These are phyloP conservation scores for Kregervanrija fluxuum DNA, from an alignment of 805 yeast genomes.

Conservation along the genomic window DNA sequence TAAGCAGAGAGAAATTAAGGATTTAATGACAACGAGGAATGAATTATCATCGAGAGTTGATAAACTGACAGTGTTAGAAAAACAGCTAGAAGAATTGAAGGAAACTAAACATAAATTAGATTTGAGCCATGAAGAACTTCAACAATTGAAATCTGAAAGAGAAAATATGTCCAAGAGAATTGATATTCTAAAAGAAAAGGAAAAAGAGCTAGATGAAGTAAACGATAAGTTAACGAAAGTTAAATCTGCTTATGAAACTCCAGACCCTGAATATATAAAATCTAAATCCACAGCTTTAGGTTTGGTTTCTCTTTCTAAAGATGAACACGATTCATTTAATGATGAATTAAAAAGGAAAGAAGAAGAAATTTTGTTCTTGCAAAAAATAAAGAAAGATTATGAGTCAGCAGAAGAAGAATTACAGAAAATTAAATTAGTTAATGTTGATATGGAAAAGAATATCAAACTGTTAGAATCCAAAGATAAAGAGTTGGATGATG, in stretches of 20 bases:
- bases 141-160: background rate
- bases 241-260: conserved; percentile 5
- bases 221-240: conserved; percentile 3
- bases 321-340: conserved; percentile 5
- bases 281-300: conserved; percentile 14
- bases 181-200: background rate
- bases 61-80: conserved; percentile 3
- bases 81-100: conserved; percentile 2
- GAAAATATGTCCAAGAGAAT: conserved; percentile 2
- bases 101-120: conserved; percentile 4
- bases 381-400: background rate
- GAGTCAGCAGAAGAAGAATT: conserved; percentile 2
- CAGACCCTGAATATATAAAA: conserved; percentile 18
- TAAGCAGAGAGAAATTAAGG: conserved; percentile 2
- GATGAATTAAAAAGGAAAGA: conserved; percentile 1
- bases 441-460: background rate
- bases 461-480: background rate
- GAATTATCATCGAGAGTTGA: conserved; percentile 1
- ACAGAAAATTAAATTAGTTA: background rate
- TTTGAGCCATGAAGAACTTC: conserved; percentile 4
- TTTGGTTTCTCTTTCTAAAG: conserved; percentile 11
- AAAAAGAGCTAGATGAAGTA: conserved; percentile 1
- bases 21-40: background rate
- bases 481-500: background rate
- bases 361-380: background rate